A percentile compares a stretch with the other conserved stretches of the same genome.
Conservation (phyloP, 2,329 filamentous ascomycete genomes). For the Talaromyces sp. region DNA sequence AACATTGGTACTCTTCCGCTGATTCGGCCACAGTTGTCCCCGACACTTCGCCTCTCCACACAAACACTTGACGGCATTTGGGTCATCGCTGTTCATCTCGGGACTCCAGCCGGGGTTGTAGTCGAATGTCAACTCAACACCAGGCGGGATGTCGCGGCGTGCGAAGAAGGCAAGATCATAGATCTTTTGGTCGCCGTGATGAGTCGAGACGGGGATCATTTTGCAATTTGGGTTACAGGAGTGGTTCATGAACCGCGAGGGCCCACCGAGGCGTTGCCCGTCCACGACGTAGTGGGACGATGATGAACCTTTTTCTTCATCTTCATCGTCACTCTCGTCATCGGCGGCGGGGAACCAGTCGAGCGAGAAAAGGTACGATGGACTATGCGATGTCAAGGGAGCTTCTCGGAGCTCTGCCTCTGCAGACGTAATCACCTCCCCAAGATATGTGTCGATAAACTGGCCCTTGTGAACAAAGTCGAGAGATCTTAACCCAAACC, state of each 20-base stretch:
- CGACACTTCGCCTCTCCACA: slow-evolving; percentile 47
- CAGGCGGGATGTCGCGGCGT: slow-evolving; percentile 40
- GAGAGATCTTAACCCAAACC: slow-evolving; percentile 45
- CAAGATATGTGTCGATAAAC: slow-evolving; percentile 48
- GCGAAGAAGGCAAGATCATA: slow-evolving; percentile 52
- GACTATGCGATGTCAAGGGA: slow-evolving; percentile 25
- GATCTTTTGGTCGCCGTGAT: slow-evolving; percentile 41
- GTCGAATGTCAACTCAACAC: slow-evolving; percentile 49
- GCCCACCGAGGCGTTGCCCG: slow-evolving; percentile 42
- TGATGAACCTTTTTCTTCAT: slow-evolving; percentile 29
- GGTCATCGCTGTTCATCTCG: slow-evolving; percentile 29
- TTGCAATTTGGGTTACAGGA: slow-evolving; percentile 50
- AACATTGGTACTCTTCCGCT: slow-evolving; percentile 33
- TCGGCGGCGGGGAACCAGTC: slow-evolving; percentile 35
- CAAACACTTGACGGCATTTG: slow-evolving; percentile 43
- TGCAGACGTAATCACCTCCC: slow-evolving; percentile 43
- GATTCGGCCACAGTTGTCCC: slow-evolving; percentile 45
- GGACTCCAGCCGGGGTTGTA: slow-evolving; percentile 41
- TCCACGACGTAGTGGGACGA: slow-evolving; percentile 43
- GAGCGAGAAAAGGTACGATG: slow-evolving; percentile 46
- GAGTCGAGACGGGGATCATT: slow-evolving; percentile 44
- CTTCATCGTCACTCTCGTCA: slow-evolving; percentile 29
- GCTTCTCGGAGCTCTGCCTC: slow-evolving; percentile 42
- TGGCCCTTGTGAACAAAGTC: slow-evolving; percentile 42
- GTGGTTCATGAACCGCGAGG: slow-evolving; percentile 51